phyloP scores from a whole-genome alignment of 1,139 yeast genomes.

The Candida glucosophila region DNA sequence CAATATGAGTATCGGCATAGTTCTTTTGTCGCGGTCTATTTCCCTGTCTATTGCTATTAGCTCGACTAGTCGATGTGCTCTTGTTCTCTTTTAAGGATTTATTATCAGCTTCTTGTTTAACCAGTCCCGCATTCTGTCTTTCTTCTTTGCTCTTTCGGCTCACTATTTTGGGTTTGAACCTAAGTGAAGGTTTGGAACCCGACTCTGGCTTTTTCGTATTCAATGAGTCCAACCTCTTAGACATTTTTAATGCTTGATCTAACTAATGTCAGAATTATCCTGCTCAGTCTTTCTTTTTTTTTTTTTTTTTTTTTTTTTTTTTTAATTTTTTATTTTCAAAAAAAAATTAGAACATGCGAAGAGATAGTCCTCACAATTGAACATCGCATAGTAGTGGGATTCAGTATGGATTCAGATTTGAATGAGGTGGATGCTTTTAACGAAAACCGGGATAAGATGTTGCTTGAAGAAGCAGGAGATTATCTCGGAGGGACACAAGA shows the following conservation, averaged over 20 bases:
- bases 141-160: constrained; percentile 78
- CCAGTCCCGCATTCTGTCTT: constrained; percentile 65
- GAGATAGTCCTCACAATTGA: not conserved
- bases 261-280: too few species aligned
- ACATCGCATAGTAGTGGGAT: too few species aligned
- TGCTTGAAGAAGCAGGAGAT: constrained; percentile 51
- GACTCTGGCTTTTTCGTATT: constrained; percentile 23
- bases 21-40: constrained; percentile 33
- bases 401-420: constrained; percentile 22
- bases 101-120: constrained; percentile 27
- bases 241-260: constrained; percentile 24
- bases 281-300: too few species aligned
- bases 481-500: constrained; percentile 19
- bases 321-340: too few species aligned
- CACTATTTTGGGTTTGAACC: constrained; percentile 77
- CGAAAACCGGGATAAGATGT: constrained; percentile 52
- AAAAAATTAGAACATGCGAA: not conserved
- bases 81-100: constrained; percentile 17
- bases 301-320: too few species aligned
- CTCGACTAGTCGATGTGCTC: constrained; percentile 16
- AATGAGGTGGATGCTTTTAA: constrained; percentile 72
- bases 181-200: constrained; percentile 41
- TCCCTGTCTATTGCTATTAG: constrained; percentile 24
- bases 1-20: constrained; percentile 58
- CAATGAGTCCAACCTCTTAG: constrained; percentile 37